These are phyloP conservation scores for Colletotrichum sp. DNA, from an alignment of 2,329 filamentous ascomycete species.

Conservation along the genomic window DNA sequence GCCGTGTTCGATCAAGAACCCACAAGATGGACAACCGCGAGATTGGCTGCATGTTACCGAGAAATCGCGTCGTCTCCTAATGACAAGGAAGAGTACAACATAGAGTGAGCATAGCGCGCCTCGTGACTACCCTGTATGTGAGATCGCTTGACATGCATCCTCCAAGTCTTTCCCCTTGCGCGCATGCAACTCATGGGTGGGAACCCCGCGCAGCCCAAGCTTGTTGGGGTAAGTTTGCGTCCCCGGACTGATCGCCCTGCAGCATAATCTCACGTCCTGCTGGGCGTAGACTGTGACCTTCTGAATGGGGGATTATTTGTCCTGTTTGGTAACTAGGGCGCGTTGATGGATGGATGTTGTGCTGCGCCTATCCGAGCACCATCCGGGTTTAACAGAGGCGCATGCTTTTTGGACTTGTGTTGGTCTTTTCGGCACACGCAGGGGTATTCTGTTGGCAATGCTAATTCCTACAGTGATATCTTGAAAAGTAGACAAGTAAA, in stretches of 20 bases:
- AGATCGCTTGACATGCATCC: neutral
- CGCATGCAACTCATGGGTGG: neutral
- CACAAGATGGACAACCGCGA: neutral
- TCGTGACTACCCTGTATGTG: neutral
- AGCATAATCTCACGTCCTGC: neutral
- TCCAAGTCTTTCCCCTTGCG: neutral
- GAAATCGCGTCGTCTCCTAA: neutral
- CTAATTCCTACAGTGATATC: neutral
- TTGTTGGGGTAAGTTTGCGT: neutral
- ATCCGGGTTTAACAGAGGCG: neutral
- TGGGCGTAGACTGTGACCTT: neutral
- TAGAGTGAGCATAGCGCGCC: neutral
- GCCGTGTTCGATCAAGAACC: neutral
- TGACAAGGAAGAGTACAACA: neutral
- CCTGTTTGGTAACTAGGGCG: neutral
- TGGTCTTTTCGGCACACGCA: neutral
- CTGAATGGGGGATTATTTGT: neutral
- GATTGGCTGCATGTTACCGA: neutral
- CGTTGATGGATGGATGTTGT: neutral
- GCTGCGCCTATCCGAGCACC: neutral
- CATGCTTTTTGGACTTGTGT: neutral
- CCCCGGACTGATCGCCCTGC: neutral
- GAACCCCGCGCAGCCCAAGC: neutral
- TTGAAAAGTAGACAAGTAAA: neutral
- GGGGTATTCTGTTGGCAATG: constrained; percentile 2